A percentile compares a stretch with the other conserved stretches of the same genome.
These are phyloP conservation scores for Casuarina equisetifolia DNA, from an alignment of 306 rosid genomes.

Conservation along the genomic window DNA sequence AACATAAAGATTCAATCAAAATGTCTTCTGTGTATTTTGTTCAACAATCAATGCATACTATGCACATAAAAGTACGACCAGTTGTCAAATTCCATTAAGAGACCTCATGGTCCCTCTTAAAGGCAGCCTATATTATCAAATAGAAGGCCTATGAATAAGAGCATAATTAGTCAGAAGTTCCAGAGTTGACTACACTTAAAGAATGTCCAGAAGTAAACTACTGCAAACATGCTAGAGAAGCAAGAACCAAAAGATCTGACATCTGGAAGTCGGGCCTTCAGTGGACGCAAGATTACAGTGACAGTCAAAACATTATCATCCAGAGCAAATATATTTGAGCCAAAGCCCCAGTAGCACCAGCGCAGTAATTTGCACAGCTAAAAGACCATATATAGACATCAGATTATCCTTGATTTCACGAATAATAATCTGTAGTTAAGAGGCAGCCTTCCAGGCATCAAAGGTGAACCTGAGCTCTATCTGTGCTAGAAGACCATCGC, in stretches of 20 bases:
- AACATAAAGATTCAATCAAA: background rate
- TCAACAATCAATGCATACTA: background rate
- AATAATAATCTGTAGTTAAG: background rate
- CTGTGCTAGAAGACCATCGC: background rate
- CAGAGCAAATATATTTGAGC: conserved; percentile 10
- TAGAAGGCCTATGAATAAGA: background rate
- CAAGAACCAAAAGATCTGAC: background rate
- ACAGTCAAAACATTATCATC: background rate
- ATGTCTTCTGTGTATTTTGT: background rate
- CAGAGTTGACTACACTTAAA: background rate
- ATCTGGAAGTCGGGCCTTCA: conserved; percentile 4
- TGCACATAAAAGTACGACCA: background rate
- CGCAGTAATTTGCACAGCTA: background rate
- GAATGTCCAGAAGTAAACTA: background rate
- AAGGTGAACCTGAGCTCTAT: background rate
- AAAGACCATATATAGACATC: background rate
- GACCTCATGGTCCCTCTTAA: background rate
- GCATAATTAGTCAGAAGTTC: background rate
- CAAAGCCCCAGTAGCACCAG: background rate
- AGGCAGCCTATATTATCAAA: conserved; percentile 5
- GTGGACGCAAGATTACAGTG: conserved; percentile 4
- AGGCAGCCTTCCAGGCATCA: background rate
- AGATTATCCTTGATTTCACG: background rate
- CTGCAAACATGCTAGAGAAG: background rate
- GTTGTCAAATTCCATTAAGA: background rate